Evolutionary conservation across 1,284 basidiomycete species (phyloP).

Genomic region (Naganishia sp.): DNA sequence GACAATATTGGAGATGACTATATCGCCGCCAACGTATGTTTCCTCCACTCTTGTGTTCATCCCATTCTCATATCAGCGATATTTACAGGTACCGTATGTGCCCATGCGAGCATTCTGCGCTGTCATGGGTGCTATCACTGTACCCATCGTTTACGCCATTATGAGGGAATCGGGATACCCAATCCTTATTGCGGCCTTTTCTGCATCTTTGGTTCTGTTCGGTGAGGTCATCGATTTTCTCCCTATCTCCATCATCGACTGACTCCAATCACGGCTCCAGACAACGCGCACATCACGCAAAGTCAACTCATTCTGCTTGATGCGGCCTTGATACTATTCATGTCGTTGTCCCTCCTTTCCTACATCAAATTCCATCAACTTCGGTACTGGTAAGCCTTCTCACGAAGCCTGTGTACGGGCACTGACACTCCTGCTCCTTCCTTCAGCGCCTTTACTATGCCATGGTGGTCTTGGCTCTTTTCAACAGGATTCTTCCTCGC

Average conservation of each 20-base stretch:
- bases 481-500: constrained; percentile 91
- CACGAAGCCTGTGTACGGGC: not conserved
- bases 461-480: constrained; percentile 95
- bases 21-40: constrained; percentile 41
- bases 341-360: constrained; percentile 88
- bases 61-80: not conserved
- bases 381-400: constrained; percentile 71
- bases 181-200: constrained; percentile 81
- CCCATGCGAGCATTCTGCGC: constrained; percentile 91
- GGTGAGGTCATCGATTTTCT: constrained; percentile 61
- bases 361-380: constrained; percentile 95
- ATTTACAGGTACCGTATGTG: constrained; percentile 78
- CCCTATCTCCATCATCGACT: not conserved
- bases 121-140: constrained; percentile 81
- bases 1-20: constrained; percentile 95
- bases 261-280: constrained; percentile 54
- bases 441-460: constrained; percentile 74
- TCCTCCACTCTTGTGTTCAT: not conserved
- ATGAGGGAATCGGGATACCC: constrained; percentile 98
- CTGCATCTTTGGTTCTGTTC: constrained; percentile 79
- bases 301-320: constrained; percentile 95
- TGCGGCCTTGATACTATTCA: constrained; percentile 92
- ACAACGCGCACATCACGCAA: constrained; percentile 95
- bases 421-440: not conserved
- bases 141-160: constrained; percentile 89